These are phyloP conservation scores for Trichosporon faecale DNA, from an alignment of 1,284 basidiomycete genomes.

Conservation along the genomic window DNA sequence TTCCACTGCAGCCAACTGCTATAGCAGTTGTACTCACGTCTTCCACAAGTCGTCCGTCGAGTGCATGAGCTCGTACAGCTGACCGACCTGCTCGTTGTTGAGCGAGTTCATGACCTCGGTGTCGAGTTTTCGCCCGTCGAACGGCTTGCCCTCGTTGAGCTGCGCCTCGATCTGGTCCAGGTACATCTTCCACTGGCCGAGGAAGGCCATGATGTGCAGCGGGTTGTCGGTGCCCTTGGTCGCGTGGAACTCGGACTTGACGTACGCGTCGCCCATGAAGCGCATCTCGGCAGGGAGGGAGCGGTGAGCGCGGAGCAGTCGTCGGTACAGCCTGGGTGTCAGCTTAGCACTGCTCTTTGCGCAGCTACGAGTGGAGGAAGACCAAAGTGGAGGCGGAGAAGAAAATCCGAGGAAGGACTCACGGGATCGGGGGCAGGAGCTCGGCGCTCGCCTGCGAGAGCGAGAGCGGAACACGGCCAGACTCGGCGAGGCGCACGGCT, in stretches of 20 bases:
- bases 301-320: slow-evolving; percentile 74
- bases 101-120: slow-evolving; percentile 78
- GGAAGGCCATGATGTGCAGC: slow-evolving; percentile 82
- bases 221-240: slow-evolving; percentile 78
- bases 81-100: slow-evolving; percentile 80
- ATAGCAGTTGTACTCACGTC: slow-evolving; percentile 38
- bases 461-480: slow-evolving; percentile 62
- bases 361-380: neutral
- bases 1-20: neutral
- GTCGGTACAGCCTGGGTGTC: slow-evolving; percentile 66
- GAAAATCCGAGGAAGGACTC: slow-evolving; percentile 29
- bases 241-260: slow-evolving; percentile 83
- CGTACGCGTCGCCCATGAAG: slow-evolving; percentile 78
- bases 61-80: slow-evolving; percentile 88
- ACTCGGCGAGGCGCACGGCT: slow-evolving; percentile 52
- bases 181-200: slow-evolving; percentile 89
- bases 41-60: slow-evolving; percentile 83
- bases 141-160: slow-evolving; percentile 26
- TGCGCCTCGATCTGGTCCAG: slow-evolving; percentile 62
- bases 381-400: neutral
- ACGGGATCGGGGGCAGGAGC: slow-evolving; percentile 79
- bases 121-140: slow-evolving; percentile 72
- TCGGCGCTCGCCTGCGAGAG: slow-evolving; percentile 62
- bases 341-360: too few species aligned
- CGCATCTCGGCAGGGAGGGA: slow-evolving; percentile 74